phyloP scores from a whole-genome alignment of 805 yeast species.

The Teunomyces pallodes region DNA sequence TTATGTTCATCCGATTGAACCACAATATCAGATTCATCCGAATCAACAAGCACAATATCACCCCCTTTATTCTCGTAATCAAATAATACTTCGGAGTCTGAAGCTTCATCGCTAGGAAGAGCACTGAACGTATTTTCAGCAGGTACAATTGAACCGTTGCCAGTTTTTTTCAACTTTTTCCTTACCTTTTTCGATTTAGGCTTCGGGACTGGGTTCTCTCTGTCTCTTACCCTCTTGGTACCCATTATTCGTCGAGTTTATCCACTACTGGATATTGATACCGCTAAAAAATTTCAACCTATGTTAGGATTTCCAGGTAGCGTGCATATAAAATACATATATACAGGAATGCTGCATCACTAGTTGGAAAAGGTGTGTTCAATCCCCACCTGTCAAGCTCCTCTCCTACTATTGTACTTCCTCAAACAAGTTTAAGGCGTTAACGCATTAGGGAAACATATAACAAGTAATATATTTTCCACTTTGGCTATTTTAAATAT shows the following conservation, averaged over 20 bases:
- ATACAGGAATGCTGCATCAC: conserved; percentile 1
- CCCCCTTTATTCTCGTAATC: conserved; percentile 13
- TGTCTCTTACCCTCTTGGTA: conserved; percentile 9
- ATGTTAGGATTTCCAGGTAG: neutral
- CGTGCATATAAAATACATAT: neutral
- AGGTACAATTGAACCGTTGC: conserved; percentile 9
- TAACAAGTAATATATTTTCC: no score
- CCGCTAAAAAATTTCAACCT: neutral
- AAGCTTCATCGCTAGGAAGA: conserved; percentile 19
- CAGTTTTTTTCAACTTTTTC: conserved; percentile 16
- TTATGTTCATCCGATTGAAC: conserved; percentile 21
- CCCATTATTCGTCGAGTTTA: conserved; percentile 6
- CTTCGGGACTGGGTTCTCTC: conserved; percentile 11
- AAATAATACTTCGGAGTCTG: conserved; percentile 25
- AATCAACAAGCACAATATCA: conserved; percentile 32
- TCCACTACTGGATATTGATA: neutral
- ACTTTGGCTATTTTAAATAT: no score
- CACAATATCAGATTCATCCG: conserved; percentile 21
- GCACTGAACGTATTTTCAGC: conserved; percentile 21
- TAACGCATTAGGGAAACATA: no score
- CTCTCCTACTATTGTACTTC: neutral
- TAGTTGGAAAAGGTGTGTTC: neutral
- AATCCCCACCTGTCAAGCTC: neutral
- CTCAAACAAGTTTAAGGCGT: neutral
- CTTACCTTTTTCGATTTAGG: conserved; percentile 20